Evolutionary conservation across 2,329 filamentous ascomycete genomes (phyloP), one percentile per base, ranked within the genome.

Genomic region (Bipolaris zeicola): DNA sequence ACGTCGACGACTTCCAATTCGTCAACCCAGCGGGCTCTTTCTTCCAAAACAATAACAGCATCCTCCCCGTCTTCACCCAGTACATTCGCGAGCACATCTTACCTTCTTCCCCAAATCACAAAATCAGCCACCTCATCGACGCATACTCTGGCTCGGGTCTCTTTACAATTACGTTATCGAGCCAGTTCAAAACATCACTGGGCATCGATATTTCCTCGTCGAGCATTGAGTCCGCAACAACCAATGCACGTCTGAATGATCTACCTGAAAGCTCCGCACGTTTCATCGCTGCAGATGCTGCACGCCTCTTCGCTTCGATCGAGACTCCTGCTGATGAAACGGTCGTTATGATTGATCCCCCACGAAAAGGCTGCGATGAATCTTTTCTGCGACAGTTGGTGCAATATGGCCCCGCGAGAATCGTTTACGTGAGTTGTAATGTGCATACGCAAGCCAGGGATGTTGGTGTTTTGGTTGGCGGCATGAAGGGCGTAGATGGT

Each of bases 1-100:
- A 96, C 78, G 85, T 99, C 61, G 91, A 89, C 71, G 80, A 87
- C 75, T 95, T 89, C 80, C 81, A 88, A 71, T 96, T 99, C 79
- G 88, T 88, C 74, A 98, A 96, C 79, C 91, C 90, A 2, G 95
- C 95, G 10, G 93, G 93, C 57, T 87, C 91, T 50, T 99, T 99
- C 81, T 99, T 99, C 85, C 95, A 99, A 74, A 99, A 99, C 83
- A 99, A 99, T 84, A 98, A 98, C 82, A 96, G 92, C 52, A 98
- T 99, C 77, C 88, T 99, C 22, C 87, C 91, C 28, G 79, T 81
- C 14, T 96, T 98, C 78, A 96, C 92, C 13, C 83, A 87, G 64
- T 96, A 96, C 80, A 91, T 98, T 73, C 90, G 92, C 61, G 83
- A 89, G 36, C 85, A 89, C 76, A 90, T 94, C 69, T 81, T 93